Percentiles rank a stretch among this genome's conserved stretches.
phyloP scores from a whole-genome alignment of 306 rosid species.

The Quercus variabilis region DNA sequence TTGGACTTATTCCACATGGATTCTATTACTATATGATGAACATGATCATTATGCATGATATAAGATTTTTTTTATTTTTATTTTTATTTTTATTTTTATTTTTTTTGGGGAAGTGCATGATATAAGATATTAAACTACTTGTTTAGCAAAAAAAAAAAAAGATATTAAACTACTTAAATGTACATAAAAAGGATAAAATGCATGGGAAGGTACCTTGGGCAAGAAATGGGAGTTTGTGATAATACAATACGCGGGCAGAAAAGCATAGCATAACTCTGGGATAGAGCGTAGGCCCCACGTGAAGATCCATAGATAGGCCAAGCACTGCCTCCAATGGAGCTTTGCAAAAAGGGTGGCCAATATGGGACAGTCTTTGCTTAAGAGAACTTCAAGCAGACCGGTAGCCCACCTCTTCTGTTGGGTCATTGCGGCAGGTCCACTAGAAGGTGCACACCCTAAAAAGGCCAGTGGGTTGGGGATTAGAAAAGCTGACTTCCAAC shows the following conservation, averaged over 20 bases:
- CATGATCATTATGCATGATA: too few relatives aligned
- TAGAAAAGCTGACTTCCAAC: conserved; percentile 56
- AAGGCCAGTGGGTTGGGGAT: conserved; percentile 44
- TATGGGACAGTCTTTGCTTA: conserved; percentile 47
- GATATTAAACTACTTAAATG: too few relatives aligned
- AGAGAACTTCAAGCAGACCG: conserved; percentile 51
- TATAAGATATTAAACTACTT: too few relatives aligned
- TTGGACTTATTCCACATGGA: too few relatives aligned
- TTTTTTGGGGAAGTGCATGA: too few relatives aligned
- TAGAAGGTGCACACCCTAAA: conserved; percentile 48
- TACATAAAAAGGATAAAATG: too few relatives aligned
- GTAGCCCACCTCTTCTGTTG: conserved; percentile 73
- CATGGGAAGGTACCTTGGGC: conserved; percentile 42
- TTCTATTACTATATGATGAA: too few relatives aligned
- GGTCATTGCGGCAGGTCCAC: conserved; percentile 40
- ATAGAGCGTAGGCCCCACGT: conserved; percentile 34
- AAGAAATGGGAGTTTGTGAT: conserved; percentile 53
- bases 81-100: too few relatives aligned
- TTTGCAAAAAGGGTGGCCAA: conserved; percentile 29
- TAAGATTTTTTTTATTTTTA: too few relatives aligned
- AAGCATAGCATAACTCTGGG: conserved; percentile 42
- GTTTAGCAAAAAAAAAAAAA: too few relatives aligned
- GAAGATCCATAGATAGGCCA: conserved; percentile 41
- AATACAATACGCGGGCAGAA: conserved; percentile 48
- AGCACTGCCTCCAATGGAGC: conserved; percentile 41